Evolutionary conservation across 2,329 filamentous ascomycete species (phyloP).

Genomic region (Colletotrichum neosansevieriae): DNA sequence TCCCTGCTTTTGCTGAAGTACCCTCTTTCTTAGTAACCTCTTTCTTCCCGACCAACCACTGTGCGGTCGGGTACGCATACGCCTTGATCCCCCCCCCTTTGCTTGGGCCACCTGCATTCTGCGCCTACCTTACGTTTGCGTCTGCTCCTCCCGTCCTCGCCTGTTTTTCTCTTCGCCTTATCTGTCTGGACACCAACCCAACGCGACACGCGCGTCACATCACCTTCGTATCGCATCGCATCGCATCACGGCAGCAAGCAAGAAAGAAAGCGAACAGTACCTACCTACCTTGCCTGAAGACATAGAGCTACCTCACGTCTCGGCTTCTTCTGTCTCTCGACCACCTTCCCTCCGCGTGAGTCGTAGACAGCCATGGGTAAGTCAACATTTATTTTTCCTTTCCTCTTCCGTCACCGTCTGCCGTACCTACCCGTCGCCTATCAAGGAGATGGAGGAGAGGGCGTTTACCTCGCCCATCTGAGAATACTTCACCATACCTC

Average conservation of each 20-base stretch:
- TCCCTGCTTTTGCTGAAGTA: slow-evolving; percentile 5
- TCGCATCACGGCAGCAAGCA: slow-evolving; percentile 18
- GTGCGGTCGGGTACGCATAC: background rate
- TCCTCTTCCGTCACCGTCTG: background rate
- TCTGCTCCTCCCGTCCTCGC: slow-evolving; percentile 4
- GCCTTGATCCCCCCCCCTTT: slow-evolving; percentile 5
- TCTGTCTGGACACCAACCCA: slow-evolving; percentile 21
- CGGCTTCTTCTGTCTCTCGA: background rate
- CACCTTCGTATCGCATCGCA: slow-evolving; percentile 26
- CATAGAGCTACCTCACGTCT: background rate
- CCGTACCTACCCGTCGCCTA: too few relatives aligned
- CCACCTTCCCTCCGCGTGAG: background rate
- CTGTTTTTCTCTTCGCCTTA: slow-evolving; percentile 1
- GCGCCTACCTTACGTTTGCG: slow-evolving; percentile 17
- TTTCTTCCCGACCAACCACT: background rate
- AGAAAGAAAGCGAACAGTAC: background rate
- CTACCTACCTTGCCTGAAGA: too few relatives aligned
- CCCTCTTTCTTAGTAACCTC: background rate
- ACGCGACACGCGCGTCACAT: slow-evolving; percentile 35
- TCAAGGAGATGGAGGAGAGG: too few relatives aligned
- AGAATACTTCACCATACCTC: background rate
- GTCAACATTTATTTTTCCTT: slow-evolving; percentile 5
- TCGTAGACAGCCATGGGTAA: slow-evolving; percentile 26
- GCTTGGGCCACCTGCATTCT: slow-evolving; percentile 7
- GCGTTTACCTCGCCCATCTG: background rate